phyloP scores from a whole-genome alignment of 371 early-diverging fungal genomes.

The Mortierella sp. region DNA sequence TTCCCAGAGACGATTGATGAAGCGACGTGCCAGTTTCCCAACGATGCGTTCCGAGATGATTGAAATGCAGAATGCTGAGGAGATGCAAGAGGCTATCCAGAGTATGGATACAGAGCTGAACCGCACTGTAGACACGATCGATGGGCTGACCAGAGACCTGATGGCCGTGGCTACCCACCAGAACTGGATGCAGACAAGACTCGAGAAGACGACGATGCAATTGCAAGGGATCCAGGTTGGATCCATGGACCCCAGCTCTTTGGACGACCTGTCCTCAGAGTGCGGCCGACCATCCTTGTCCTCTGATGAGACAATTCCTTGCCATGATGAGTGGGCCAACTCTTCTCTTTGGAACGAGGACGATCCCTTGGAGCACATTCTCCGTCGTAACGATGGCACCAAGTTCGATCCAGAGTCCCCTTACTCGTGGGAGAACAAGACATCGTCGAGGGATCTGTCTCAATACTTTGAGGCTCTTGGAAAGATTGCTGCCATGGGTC shows the following conservation, averaged over 20 bases:
- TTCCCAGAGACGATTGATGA: not conserved
- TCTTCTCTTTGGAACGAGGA: too few species aligned
- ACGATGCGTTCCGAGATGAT: constrained; percentile 9
- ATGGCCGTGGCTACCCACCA: constrained; percentile 36
- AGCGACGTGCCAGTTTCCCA: constrained; percentile 28
- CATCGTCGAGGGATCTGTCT: constrained; percentile 11
- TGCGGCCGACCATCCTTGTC: not conserved
- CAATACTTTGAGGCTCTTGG: constrained; percentile 28
- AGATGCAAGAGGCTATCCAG: constrained; percentile 21
- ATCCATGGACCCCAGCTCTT: not conserved
- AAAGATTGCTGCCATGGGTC: not conserved
- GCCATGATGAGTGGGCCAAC: too few species aligned
- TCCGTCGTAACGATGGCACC: not conserved
- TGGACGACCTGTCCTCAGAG: not conserved
- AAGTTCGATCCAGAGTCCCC: constrained; percentile 3
- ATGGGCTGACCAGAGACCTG: constrained; percentile 38
- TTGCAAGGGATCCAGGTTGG: constrained; percentile 14
- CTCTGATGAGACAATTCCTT: not conserved
- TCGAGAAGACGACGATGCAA: constrained; percentile 11
- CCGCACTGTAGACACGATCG: constrained; percentile 39
- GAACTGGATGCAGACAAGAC: constrained; percentile 36
- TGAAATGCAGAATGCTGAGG: constrained; percentile 11
- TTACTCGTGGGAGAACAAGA: not conserved
- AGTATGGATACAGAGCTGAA: constrained; percentile 35
- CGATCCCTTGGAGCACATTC: not conserved